Conservation (phyloP, 2,329 filamentous ascomycete species). For the Scleromitrula shiraiana region DNA sequence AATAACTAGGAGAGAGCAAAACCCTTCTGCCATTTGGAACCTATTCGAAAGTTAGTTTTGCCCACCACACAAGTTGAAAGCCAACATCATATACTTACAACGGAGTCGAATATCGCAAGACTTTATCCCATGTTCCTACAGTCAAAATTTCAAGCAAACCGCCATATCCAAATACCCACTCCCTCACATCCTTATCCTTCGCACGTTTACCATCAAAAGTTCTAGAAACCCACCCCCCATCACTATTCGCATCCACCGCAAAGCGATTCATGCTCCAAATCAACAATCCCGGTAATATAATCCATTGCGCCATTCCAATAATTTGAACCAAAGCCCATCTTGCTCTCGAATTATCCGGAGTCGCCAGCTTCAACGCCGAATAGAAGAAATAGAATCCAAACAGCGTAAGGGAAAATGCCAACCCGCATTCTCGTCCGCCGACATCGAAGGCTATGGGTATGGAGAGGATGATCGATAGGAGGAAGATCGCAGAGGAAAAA, state of each 20-base stretch:
- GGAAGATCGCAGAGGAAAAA: conserved; percentile 74
- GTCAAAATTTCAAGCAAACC: conserved; percentile 73
- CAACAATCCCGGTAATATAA: conserved; percentile 75
- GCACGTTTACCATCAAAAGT: conserved; percentile 63
- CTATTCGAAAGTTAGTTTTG: conserved; percentile 1
- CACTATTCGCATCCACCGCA: conserved; percentile 73
- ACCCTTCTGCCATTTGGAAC: conserved; percentile 91
- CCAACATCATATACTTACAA: conserved; percentile 42
- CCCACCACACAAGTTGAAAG: too few species aligned
- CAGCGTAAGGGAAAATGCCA: conserved; percentile 86
- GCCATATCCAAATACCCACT: conserved; percentile 84
- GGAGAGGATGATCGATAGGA: conserved; percentile 86
- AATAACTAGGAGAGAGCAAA: conserved; percentile 92
- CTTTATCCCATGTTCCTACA: conserved; percentile 81
- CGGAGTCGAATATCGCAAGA: conserved; percentile 82
- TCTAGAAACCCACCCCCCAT: conserved; percentile 70
- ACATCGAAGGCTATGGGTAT: conserved; percentile 98
- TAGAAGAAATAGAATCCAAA: conserved; percentile 88
- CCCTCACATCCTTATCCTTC: conserved; percentile 57
- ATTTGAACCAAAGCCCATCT: conserved; percentile 62
- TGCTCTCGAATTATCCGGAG: conserved; percentile 69
- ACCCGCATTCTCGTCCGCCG: conserved; percentile 84
- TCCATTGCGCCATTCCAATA: conserved; percentile 72
- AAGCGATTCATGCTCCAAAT: conserved; percentile 97
- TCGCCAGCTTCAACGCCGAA: conserved; percentile 70